Percentiles rank a stretch among this genome's conserved stretches.
Evolutionary conservation across 306 rosid species (phyloP).

Genomic region (Lathyrus sativus): DNA sequence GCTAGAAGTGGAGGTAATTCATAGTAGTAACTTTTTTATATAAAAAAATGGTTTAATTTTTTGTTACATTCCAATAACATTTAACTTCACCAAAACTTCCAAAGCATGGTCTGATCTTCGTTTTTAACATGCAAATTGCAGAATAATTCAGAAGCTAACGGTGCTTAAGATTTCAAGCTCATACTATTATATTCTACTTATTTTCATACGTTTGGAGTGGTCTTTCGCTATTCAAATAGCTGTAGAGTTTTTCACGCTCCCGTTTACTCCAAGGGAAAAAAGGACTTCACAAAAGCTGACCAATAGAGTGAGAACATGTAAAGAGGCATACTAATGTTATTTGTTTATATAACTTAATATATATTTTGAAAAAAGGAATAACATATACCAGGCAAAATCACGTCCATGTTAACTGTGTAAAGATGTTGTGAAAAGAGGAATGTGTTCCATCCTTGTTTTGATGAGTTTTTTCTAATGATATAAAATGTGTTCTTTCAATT

Average conservation of each 20-base stretch:
- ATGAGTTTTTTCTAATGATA: neutral
- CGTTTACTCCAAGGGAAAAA: slow-evolving; percentile 45
- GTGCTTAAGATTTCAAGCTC: slow-evolving; percentile 43
- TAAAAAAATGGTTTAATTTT: neutral
- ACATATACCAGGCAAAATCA: slow-evolving; percentile 24
- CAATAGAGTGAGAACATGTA: slow-evolving; percentile 46
- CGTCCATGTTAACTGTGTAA: slow-evolving; percentile 37
- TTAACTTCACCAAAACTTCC: slow-evolving; percentile 6
- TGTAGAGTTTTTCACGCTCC: slow-evolving; percentile 36
- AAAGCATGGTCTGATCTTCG: slow-evolving; percentile 16
- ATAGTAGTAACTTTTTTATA: neutral
- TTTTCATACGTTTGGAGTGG: slow-evolving; percentile 44
- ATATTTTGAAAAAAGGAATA: no score
- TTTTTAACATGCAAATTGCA: slow-evolving; percentile 46
- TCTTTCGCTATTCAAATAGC: slow-evolving; percentile 39
- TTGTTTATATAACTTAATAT: slow-evolving; percentile 33
- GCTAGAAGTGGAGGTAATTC: slow-evolving; percentile 61
- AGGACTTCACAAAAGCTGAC: slow-evolving; percentile 47
- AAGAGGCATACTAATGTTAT: slow-evolving; percentile 41
- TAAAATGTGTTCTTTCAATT: slow-evolving; percentile 15
- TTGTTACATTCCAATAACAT: neutral
- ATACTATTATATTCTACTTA: slow-evolving; percentile 46
- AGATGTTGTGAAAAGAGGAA: slow-evolving; percentile 29
- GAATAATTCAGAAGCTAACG: slow-evolving; percentile 56
- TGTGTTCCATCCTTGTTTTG: slow-evolving; percentile 27